Evolutionary conservation across 768 basidiomycete genomes (phyloP).

Genomic region (Podaxis sp.): DNA sequence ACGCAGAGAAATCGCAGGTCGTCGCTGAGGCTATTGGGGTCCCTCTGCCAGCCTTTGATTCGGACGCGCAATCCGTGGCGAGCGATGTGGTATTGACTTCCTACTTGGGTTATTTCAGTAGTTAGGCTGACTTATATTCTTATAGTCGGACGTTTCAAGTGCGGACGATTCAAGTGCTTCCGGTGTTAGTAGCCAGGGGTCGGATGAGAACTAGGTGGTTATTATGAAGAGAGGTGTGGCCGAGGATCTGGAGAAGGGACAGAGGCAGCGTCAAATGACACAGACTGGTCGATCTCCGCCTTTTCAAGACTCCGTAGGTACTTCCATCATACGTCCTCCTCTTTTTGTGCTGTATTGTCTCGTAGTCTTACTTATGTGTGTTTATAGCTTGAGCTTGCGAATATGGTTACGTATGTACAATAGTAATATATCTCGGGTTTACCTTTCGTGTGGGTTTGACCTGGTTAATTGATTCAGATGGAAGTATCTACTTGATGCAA

Average conservation of each 20-base stretch:
- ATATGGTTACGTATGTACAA: background rate
- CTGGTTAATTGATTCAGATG: background rate
- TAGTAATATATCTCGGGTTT: constrained; percentile 19
- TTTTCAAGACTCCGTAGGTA: background rate
- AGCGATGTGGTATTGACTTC: background rate
- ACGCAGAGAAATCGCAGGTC: background rate
- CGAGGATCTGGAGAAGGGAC: background rate
- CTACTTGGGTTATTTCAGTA: background rate
- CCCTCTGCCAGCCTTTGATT: background rate
- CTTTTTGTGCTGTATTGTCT: background rate
- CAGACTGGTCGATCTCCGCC: background rate
- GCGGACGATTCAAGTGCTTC: too few relatives aligned
- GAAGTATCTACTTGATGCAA: too few relatives aligned
- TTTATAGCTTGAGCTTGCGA: background rate
- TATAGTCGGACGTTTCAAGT: background rate
- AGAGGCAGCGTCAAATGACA: background rate
- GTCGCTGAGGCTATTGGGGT: constrained; percentile 4
- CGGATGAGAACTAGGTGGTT: background rate
- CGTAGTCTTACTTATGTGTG: background rate
- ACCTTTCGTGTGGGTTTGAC: constrained; percentile 9
- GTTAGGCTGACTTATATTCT: background rate
- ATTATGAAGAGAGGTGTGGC: background rate
- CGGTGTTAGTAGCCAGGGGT: too few relatives aligned
- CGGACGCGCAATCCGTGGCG: background rate
- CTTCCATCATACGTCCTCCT: constrained; percentile 17